These are phyloP conservation scores for Cytospora paraplurivora DNA, from an alignment of 2,329 filamentous ascomycete genomes.

Conservation along the genomic window DNA sequence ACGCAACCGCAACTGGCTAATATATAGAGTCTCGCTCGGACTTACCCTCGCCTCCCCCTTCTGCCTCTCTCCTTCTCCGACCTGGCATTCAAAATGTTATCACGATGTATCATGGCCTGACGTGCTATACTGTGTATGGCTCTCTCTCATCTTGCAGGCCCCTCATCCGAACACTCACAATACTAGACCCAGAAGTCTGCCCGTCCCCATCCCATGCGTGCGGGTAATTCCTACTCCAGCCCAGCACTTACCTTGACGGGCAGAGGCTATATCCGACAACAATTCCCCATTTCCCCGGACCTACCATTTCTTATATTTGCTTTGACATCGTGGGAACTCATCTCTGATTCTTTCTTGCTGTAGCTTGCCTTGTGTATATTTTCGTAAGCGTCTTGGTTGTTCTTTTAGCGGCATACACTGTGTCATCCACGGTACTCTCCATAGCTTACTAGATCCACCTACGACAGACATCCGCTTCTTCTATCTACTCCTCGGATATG, in stretches of 20 bases:
- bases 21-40: not conserved
- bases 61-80: not conserved
- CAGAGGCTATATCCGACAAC: not conserved
- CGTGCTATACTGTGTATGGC: not conserved
- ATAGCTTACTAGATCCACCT: not conserved
- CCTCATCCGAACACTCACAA: not conserved
- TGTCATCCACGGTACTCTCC: not conserved
- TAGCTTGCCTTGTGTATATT: not conserved
- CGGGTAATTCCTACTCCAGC: not conserved
- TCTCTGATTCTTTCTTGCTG: not conserved
- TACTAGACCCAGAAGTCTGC: constrained; percentile 1
- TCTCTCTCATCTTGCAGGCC: not conserved
- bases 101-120: not conserved
- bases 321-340: not conserved
- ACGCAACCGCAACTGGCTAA: not conserved
- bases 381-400: not conserved
- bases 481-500: not conserved
- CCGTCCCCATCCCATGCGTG: not conserved
- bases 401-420: not conserved
- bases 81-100: not conserved
- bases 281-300: not conserved
- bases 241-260: not conserved
- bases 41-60: not conserved
- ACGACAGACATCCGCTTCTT: not conserved
- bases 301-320: not conserved